Base-by-base conservation (phyloP, 1,284 basidiomycete genomes). In the Leccinum holopus region DNA sequence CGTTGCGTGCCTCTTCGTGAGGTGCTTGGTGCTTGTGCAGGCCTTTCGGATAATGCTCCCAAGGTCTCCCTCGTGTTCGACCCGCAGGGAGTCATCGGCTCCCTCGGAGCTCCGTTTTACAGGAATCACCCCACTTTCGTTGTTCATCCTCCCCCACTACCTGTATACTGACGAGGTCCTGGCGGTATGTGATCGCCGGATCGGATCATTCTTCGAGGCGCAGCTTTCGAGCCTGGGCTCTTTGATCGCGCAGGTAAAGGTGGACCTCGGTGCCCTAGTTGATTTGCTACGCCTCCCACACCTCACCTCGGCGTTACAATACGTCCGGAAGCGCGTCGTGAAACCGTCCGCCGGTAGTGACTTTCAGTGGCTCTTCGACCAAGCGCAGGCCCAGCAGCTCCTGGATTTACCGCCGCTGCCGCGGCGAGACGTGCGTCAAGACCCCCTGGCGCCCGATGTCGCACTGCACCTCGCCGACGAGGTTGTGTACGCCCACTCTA, bases 91-190 rank as follows among this genome's bases (percentile, higher is more conserved):
- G 1, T 16, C 12, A 53, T 18, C 2, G 3, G 51, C 3, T 55
- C 72, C 59, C 69, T 56, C 67, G 1, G 39, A 74, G 59, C 69
- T 87, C 32, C 71, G 69, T 5, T 67, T 92, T 47, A 68, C 74
- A 0, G 84, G 85, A 3, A 85, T 84, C 66, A 83, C 85, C 53
- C 80, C 89, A 0, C 77, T 95, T 3, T 81, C 94, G 0, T 78
- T 90, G 5, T 82, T 98, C 9, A 82, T 98, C 28, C 79, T 98
- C 6, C 74, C 97, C 16, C 84, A 90, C 55, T 98, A 97, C 72
- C 73, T 98, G 11, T 98, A 98, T 77, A 86, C 92, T 2, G 96
- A 98, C 73, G 84, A 89, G 32, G 75, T 96, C 0, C 81, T 92
- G 7, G 86, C 94, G 0, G 73, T 97, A 6, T 97, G 95, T 94